Conservation (phyloP, 1,284 basidiomycete genomes). For the Moesziomyces aphidis region DNA sequence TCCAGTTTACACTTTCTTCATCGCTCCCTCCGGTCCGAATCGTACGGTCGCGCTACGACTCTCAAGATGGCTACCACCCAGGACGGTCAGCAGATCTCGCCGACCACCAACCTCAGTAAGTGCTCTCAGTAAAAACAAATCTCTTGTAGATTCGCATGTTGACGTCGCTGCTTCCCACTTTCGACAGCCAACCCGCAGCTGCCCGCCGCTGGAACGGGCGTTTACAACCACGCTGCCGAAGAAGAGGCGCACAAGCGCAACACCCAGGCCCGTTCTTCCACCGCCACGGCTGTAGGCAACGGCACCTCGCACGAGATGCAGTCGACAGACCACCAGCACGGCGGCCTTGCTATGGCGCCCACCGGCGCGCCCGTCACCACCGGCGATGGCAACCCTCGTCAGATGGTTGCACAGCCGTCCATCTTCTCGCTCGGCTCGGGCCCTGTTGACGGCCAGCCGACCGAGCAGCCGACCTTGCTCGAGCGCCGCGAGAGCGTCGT, state of each 20-base stretch:
- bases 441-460: neutral
- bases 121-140: neutral
- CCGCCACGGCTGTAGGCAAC: constrained; percentile 17
- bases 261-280: constrained; percentile 2
- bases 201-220: constrained; percentile 34
- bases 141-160: neutral
- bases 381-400: constrained; percentile 17
- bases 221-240: constrained; percentile 13
- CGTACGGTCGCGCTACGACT: constrained; percentile 1
- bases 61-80: constrained; percentile 11
- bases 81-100: constrained; percentile 15
- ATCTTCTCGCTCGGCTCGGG: constrained; percentile 29
- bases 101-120: constrained; percentile 32
- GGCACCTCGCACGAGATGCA: neutral
- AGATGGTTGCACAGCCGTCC: constrained; percentile 36
- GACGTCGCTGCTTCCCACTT: neutral
- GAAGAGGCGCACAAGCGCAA: neutral
- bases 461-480: constrained; percentile 15
- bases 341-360: constrained; percentile 29
- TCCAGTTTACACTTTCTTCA: neutral
- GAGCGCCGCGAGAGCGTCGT: constrained; percentile 35
- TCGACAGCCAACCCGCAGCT: constrained; percentile 28
- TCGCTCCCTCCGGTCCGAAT: neutral
- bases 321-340: constrained; percentile 16
- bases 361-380: constrained; percentile 38